A percentile compares a stretch with the other conserved stretches of the same genome.
Evolutionary conservation across 2,329 filamentous ascomycete species (phyloP).

Genomic region (Sordariomycetes sp.): DNA sequence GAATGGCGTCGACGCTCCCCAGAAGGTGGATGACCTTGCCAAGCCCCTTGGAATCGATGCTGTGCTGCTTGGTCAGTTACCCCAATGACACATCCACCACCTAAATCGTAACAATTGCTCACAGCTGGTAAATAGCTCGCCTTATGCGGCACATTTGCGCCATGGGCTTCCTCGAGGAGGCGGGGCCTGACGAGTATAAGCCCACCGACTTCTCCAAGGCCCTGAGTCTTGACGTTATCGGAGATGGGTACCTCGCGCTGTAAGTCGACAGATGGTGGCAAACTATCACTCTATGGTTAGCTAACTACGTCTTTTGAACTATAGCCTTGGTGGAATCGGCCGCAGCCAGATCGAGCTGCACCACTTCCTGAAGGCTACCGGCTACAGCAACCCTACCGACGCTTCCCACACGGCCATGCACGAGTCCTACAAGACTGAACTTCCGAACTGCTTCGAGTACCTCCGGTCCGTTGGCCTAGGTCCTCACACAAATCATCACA

Average conservation of each 20-base stretch:
- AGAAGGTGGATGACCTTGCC: slow-evolving; percentile 20
- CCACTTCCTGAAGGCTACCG: slow-evolving; percentile 16
- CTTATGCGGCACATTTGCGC: slow-evolving; percentile 24
- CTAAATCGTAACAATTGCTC: background rate
- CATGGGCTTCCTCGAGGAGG: slow-evolving; percentile 26
- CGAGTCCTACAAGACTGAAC: slow-evolving; percentile 20
- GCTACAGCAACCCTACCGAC: slow-evolving; percentile 18
- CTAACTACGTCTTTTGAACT: background rate
- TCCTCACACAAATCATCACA: slow-evolving; percentile 23
- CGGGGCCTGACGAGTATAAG: slow-evolving; percentile 21
- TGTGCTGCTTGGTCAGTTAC: slow-evolving; percentile 14
- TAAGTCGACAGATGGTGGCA: slow-evolving; percentile 6
- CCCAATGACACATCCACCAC: background rate
- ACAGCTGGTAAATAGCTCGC: slow-evolving; percentile 9
- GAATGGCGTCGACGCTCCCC: slow-evolving; percentile 14
- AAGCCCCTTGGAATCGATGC: slow-evolving; percentile 14
- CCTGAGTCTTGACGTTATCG: slow-evolving; percentile 20
- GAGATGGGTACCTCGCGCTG: slow-evolving; percentile 20
- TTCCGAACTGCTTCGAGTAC: slow-evolving; percentile 20
- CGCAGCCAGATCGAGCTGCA: slow-evolving; percentile 14
- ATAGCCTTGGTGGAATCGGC: background rate
- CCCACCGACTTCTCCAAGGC: slow-evolving; percentile 25
- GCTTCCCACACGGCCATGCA: slow-evolving; percentile 17
- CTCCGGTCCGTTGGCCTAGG: slow-evolving; percentile 17
- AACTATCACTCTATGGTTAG: background rate